Base-by-base conservation (phyloP, 495 filamentous ascomycete genomes). In the Penicillium arizonense region DNA sequence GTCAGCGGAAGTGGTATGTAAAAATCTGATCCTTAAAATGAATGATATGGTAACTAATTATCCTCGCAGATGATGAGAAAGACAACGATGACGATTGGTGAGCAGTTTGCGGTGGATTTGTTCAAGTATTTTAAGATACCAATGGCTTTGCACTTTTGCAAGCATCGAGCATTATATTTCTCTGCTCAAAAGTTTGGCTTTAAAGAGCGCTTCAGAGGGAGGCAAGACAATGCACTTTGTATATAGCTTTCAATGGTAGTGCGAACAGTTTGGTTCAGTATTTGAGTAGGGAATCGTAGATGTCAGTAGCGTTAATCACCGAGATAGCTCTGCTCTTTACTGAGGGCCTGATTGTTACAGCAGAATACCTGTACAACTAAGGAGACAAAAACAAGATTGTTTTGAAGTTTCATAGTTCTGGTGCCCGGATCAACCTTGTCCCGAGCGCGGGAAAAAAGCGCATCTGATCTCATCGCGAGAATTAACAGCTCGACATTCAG, bases 1-100 rank as follows among this genome's bases (percentile, higher is more conserved):
- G 91, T 96, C 63, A 87, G 88, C 67, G 81, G 84, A 64, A 94
- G 89, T 75, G 91, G 91, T 97, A 86, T 82, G 90, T 86, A 4
- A 13, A 37, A 18, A 34, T 30, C 23, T 45, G 26, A 30, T 9
- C 5, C 10, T 12, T 14, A 18, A 33, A 32, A 34, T 21, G 9
- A 16, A 20, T 14, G 3, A 36, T n/a, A 40, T 49, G 21, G 63
- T 67, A 54, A 69, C 63, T 54, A 54, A 69, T 64, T 54, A 53
- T 71, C 47, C 28, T 71, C 13, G 50, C 50, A 89, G 85, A 92
- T 75, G 88, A 92, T 61, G 88, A 92, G 64, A 83, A 86, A 67
- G 80, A 81, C 26, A 86, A 90, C 59, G 81, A 87, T 47, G 88
- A 92, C 59, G 87, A 91, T 69, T 90, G 87, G 87, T 84, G 77